Evolutionary conservation across 176 grass and related monocot species (phyloP), one percentile per base, ranked within the genome.

Genomic region (Secale cereale): DNA sequence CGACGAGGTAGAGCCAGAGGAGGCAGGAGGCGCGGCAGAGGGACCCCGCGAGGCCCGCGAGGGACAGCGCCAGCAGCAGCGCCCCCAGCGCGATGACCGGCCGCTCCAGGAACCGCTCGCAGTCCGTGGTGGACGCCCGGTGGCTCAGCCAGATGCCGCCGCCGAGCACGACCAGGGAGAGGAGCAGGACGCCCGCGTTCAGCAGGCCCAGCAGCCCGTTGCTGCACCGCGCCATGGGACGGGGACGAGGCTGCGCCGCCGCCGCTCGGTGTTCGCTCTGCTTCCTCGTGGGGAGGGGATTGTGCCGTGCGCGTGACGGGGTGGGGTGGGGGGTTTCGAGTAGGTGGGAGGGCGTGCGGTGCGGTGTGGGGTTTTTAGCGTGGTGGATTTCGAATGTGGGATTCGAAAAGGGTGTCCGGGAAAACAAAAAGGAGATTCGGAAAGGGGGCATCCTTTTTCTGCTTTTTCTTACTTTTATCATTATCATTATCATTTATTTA

Each of bases 1-100:
- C 91, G 63, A 95, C 62, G 74, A 98, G 97, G 86, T 98, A 98
- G 70, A 96, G 70, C 93, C 93, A 99, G 29, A 99, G 91, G 11
- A 98, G 82, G 86, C 91, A 96, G 45, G 91, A 96, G 2, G 87
- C 82, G 7, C 90, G 57, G 84, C 93, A 96, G 79, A 94, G 94
- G 15, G 90, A 83, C 0, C 93, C 90, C 7, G 94, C 85, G 1
- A 99, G 64, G 5, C 97, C 97, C 2, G 89, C 90, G 28, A 94
- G 57, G 46, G 97, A 92, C 31, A 96, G 84, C 16, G 74, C 60
- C 3, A 99, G 84, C 23, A 96, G 97, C 70, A 94, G 89, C 2
- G 64, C 88, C 0, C 97, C 91, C 3, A 99, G 76, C 26, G 78
- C 91, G 63, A 99, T 86, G 31, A 90, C 69, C 0, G 93, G 91